A percentile compares a stretch with the other conserved stretches of the same genome.
phyloP scores from a whole-genome alignment of 1,284 basidiomycete species.

The Cystobasidium sp. region DNA sequence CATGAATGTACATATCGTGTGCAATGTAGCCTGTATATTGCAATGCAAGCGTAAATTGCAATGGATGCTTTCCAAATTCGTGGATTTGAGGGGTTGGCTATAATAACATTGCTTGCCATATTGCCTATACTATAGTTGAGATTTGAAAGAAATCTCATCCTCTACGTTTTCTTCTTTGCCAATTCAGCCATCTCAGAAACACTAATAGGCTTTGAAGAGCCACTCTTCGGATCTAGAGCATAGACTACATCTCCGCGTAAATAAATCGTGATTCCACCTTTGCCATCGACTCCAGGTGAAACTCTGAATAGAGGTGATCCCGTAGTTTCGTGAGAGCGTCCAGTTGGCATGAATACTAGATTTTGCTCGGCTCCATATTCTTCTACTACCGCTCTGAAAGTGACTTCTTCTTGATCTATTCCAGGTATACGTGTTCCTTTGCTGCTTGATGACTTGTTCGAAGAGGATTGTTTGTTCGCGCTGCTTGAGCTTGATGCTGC shows the following conservation, averaged over 20 bases:
- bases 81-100: no score
- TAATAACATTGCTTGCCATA: no score
- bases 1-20: no score
- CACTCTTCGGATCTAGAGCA: slow-evolving; percentile 42
- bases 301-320: slow-evolving; percentile 86
- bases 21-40: no score
- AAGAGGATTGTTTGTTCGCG: slow-evolving; percentile 1
- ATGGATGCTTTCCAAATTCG: no score
- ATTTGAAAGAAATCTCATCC: not conserved
- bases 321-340: slow-evolving; percentile 76
- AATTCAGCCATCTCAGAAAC: slow-evolving; percentile 51
- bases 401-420: slow-evolving; percentile 67
- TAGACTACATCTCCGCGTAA: slow-evolving; percentile 73
- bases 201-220: slow-evolving; percentile 48
- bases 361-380: slow-evolving; percentile 82
- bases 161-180: slow-evolving; percentile 24
- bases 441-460: not conserved
- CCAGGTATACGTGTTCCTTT: slow-evolving; percentile 39
- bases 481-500: slow-evolving; percentile 42
- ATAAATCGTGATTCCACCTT: slow-evolving; percentile 81
- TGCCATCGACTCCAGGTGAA: slow-evolving; percentile 74
- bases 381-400: slow-evolving; percentile 88
- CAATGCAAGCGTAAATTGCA: no score
- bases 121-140: not conserved
- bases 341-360: slow-evolving; percentile 83